phyloP scores from a whole-genome alignment of 495 filamentous ascomycete genomes.

The Halenospora varia region DNA sequence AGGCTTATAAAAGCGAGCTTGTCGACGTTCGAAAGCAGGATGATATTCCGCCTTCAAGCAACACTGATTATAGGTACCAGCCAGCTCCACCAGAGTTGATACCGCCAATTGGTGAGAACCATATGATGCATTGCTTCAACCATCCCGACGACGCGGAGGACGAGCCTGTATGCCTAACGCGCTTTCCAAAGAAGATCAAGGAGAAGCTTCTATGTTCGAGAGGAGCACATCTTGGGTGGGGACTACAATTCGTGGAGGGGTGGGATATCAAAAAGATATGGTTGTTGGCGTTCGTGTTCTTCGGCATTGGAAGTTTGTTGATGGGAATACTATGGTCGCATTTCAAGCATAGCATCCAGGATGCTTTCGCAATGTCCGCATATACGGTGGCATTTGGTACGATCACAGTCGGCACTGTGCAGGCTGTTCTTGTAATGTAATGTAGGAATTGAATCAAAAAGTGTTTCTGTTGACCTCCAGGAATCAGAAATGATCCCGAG shows the following conservation, averaged over 20 bases:
- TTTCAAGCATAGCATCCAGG: slow-evolving; percentile 33
- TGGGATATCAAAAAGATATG: slow-evolving; percentile 34
- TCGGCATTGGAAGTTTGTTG: slow-evolving; percentile 29
- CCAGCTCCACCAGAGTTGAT: slow-evolving; percentile 15
- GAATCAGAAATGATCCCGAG: no score
- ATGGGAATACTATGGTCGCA: slow-evolving; percentile 34
- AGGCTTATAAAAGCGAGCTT: slow-evolving; percentile 7
- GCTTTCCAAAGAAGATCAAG: slow-evolving; percentile 25
- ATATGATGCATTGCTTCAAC: slow-evolving; percentile 17
- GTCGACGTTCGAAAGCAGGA: slow-evolving; percentile 15
- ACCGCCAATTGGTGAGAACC: slow-evolving; percentile 10
- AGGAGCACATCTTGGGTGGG: slow-evolving; percentile 33
- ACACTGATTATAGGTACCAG: slow-evolving; percentile 11
- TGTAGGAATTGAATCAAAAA: no score
- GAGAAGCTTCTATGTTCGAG: slow-evolving; percentile 10
- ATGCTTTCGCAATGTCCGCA: slow-evolving; percentile 37
- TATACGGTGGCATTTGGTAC: slow-evolving; percentile 29
- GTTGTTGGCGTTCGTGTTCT: slow-evolving; percentile 24
- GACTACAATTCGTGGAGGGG: slow-evolving; percentile 38
- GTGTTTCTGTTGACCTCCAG: no score
- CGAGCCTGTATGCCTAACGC: slow-evolving; percentile 1
- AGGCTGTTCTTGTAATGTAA: slow-evolving; percentile 25
- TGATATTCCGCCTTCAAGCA: slow-evolving; percentile 12
- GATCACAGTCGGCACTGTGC: slow-evolving; percentile 30
- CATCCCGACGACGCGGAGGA: slow-evolving; percentile 6